Evolutionary conservation across 2,329 filamentous ascomycete species (phyloP).

Genomic region (Penicillium italicum): DNA sequence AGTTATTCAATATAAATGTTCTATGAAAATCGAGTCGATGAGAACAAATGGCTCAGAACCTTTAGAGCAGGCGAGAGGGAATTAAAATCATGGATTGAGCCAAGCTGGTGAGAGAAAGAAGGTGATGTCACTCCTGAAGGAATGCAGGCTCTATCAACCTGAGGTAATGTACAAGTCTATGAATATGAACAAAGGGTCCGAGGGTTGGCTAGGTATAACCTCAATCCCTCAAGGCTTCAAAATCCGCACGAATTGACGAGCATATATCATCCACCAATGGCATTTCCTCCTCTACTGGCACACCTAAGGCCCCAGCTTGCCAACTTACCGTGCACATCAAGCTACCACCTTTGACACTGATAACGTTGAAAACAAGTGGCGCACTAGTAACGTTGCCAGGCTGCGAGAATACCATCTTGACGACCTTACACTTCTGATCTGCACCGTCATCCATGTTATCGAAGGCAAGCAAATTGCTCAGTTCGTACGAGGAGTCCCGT

Average conservation of each 20-base stretch:
- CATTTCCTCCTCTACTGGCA: slow-evolving; percentile 30
- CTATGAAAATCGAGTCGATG: not conserved
- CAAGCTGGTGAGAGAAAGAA: not conserved
- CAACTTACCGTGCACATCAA: slow-evolving; percentile 43
- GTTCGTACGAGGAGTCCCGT: slow-evolving; percentile 44
- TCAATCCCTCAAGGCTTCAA: slow-evolving; percentile 3
- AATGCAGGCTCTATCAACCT: too few species aligned
- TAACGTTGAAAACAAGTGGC: slow-evolving; percentile 43
- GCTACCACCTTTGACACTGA: slow-evolving; percentile 39
- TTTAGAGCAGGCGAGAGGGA: not conserved
- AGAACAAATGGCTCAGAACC: not conserved
- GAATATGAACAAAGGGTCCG: not conserved
- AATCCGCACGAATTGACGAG: slow-evolving; percentile 11
- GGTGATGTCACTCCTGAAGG: not conserved
- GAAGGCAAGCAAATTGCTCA: slow-evolving; percentile 47
- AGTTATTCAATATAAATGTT: not conserved
- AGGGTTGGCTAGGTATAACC: not conserved
- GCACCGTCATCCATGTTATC: slow-evolving; percentile 27
- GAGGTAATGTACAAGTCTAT: too few species aligned
- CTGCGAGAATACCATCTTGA: slow-evolving; percentile 45
- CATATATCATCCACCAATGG: slow-evolving; percentile 16
- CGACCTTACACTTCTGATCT: slow-evolving; percentile 20
- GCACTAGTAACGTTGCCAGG: slow-evolving; percentile 40
- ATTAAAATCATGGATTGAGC: not conserved
- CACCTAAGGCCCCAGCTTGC: slow-evolving; percentile 43